These are phyloP conservation scores for Triticum aestivum DNA, from an alignment of 176 grass and related monocot species.

Conservation along the genomic window DNA sequence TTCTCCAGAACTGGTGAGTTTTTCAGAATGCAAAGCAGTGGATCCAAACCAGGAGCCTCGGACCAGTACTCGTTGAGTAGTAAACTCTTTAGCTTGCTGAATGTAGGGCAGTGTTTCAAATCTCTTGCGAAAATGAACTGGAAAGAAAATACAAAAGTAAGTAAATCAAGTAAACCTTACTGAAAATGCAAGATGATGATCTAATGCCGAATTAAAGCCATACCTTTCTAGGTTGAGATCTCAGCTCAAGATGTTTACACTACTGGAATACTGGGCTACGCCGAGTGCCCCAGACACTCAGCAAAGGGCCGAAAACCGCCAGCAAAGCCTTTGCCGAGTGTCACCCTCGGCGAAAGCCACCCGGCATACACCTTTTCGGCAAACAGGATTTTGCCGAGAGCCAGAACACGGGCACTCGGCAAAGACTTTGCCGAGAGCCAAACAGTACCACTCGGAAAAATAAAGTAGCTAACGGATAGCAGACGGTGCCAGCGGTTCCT, in stretches of 20 bases:
- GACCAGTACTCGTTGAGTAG: neutral
- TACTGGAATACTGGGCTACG: too few species aligned
- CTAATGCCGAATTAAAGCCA: neutral
- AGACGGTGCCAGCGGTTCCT: too few species aligned
- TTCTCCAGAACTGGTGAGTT: constrained; percentile 22
- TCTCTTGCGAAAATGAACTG: constrained; percentile 17
- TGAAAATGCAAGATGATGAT: neutral
- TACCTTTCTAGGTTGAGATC: neutral
- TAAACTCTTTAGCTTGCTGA: constrained; percentile 17
- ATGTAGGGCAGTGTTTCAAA: constrained; percentile 7
- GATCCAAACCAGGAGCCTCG: neutral
- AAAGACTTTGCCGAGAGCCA: too few species aligned
- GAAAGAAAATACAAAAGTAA: neutral
- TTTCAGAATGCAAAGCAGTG: neutral
- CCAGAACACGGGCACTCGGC: too few species aligned
- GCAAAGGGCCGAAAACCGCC: too few species aligned
- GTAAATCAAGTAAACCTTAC: neutral
- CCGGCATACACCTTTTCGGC: too few species aligned
- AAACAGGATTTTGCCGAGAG: too few species aligned
- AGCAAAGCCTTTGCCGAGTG: too few species aligned
- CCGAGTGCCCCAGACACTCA: too few species aligned
- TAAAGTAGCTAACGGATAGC: too few species aligned
- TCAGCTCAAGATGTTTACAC: neutral
- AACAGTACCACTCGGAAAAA: too few species aligned
- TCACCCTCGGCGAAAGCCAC: too few species aligned